Conservation (phyloP, 2,329 filamentous ascomycete genomes). For the Ascochyta koolunga region DNA sequence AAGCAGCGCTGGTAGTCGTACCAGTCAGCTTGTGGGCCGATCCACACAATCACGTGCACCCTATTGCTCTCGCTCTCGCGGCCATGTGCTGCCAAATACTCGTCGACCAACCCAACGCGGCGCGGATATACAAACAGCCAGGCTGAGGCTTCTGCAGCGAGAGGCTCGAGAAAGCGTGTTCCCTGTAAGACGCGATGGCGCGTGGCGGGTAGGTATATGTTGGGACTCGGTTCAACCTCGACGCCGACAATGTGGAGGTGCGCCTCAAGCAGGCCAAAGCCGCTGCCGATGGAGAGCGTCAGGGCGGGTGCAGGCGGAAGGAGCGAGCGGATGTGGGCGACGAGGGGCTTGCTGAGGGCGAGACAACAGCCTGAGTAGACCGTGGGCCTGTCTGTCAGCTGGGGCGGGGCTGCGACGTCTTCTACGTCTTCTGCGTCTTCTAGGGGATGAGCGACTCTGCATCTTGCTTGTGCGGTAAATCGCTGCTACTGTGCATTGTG, state of each 20-base stretch:
- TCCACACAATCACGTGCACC: constrained; percentile 50
- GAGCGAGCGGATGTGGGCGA: constrained; percentile 30
- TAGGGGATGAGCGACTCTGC: background rate
- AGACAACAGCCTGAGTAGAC: constrained; percentile 46
- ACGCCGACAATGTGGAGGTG: constrained; percentile 54
- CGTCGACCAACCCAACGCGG: constrained; percentile 51
- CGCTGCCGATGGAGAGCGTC: constrained; percentile 56
- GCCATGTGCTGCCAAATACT: constrained; percentile 51
- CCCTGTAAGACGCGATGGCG: constrained; percentile 53
- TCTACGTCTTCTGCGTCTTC: background rate
- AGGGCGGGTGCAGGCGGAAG: constrained; percentile 32
- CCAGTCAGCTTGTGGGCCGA: constrained; percentile 54
- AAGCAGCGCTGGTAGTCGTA: constrained; percentile 41
- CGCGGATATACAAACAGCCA: constrained; percentile 63
- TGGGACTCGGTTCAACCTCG: constrained; percentile 55
- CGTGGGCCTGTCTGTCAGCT: constrained; percentile 25
- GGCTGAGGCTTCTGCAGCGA: constrained; percentile 50
- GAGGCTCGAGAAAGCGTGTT: constrained; percentile 51
- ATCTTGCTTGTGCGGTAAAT: constrained; percentile 10
- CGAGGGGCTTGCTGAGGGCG: constrained; percentile 40
- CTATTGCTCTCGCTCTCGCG: constrained; percentile 4
- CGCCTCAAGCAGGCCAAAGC: constrained; percentile 58
- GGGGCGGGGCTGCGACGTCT: constrained; percentile 16
- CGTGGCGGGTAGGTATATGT: constrained; percentile 52
- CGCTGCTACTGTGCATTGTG: background rate